Conservation (phyloP, 495 filamentous ascomycete genomes). For the Aspergillus haitiensis region DNA sequence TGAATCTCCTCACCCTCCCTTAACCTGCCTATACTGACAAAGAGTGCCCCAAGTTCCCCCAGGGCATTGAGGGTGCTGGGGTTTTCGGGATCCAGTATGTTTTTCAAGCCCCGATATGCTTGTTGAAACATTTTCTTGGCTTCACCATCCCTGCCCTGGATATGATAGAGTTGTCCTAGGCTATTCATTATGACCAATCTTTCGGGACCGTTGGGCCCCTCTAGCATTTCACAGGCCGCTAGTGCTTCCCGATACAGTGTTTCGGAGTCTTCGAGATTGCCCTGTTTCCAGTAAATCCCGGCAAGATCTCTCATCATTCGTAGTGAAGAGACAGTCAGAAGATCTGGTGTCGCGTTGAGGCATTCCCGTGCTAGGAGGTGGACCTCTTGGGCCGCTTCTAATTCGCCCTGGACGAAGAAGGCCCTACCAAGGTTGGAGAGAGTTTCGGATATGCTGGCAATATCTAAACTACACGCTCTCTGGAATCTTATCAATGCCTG, state of each 20-base stretch:
- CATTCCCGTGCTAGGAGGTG: neutral
- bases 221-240: neutral
- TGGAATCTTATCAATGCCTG: neutral
- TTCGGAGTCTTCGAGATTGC: neutral
- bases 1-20: constrained; percentile 30
- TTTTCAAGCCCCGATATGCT: neutral
- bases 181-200: neutral
- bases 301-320: neutral
- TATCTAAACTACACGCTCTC: neutral
- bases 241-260: neutral
- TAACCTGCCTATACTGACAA: neutral
- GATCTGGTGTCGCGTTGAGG: neutral
- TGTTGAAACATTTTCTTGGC: neutral
- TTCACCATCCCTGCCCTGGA: neutral
- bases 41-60: neutral
- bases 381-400: neutral
- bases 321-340: neutral
- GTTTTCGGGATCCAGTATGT: neutral
- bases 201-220: neutral
- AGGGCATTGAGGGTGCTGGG: neutral
- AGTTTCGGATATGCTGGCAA: neutral
- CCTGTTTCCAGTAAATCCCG: neutral
- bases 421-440: neutral
- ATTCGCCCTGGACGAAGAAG: neutral
- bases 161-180: constrained; percentile 1